Conservation (phyloP, 2,329 filamentous ascomycete species). For the Huntiella omanensis region DNA sequence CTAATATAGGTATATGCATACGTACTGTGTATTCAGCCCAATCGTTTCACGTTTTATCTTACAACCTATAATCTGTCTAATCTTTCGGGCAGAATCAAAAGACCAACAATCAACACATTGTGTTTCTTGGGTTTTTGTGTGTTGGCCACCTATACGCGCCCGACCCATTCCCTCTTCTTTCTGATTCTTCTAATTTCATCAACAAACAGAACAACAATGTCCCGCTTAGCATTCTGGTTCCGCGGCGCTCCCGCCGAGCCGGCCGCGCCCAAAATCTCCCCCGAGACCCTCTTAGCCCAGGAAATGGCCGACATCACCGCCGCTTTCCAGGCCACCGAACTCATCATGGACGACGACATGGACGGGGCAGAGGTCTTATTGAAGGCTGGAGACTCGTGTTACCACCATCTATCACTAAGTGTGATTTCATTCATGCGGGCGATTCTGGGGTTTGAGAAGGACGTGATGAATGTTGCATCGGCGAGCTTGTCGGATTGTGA, state of each 20-base stretch:
- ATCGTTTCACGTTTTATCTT: no score
- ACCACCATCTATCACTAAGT: conserved; percentile 67
- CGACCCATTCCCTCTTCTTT: not conserved
- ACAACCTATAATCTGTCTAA: no score
- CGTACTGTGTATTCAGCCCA: no score
- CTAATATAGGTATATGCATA: no score
- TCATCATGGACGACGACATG: conserved; percentile 82
- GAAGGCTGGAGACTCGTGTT: conserved; percentile 54
- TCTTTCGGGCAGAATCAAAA: no score
- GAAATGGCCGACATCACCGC: conserved; percentile 37
- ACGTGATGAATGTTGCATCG: conserved; percentile 70
- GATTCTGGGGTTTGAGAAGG: conserved; percentile 78
- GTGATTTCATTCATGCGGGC: conserved; percentile 73
- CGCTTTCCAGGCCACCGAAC: conserved; percentile 43
- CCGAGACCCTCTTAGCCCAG: conserved; percentile 18
- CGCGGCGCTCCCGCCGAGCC: conserved; percentile 22
- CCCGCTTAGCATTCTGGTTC: conserved; percentile 32
- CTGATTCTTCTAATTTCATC: not conserved
- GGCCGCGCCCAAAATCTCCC: not conserved
- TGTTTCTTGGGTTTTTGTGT: no score
- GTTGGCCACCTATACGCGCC: no score
- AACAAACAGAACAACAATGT: conserved; percentile 20
- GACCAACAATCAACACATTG: no score
- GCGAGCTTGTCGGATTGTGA: conserved; percentile 58
- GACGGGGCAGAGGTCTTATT: conserved; percentile 61